Percentiles rank a stretch among this genome's conserved stretches.
phyloP scores from a whole-genome alignment of 257 asterid species.

The Gentiana dahurica region DNA sequence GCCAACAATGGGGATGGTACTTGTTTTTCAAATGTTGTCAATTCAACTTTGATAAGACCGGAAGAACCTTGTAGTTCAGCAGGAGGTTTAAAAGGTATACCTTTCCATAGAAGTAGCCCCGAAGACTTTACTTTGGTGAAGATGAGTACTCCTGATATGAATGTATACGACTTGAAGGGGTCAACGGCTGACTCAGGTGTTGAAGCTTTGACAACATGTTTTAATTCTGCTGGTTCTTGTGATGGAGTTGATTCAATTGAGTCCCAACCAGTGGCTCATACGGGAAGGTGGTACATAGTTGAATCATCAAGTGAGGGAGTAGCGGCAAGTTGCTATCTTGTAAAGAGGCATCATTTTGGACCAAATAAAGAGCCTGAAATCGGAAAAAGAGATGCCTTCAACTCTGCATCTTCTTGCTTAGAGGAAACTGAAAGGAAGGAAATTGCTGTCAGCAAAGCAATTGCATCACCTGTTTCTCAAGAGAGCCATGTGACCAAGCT shows the following conservation, averaged over 20 bases:
- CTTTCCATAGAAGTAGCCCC: slow-evolving; percentile 18
- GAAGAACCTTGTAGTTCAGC: slow-evolving; percentile 22
- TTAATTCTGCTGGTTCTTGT: slow-evolving; percentile 29
- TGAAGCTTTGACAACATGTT: slow-evolving; percentile 26
- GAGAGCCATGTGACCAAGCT: slow-evolving; percentile 70
- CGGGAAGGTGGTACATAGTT: slow-evolving; percentile 42
- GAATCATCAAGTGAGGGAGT: slow-evolving; percentile 69
- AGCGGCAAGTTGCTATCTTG: slow-evolving; percentile 42
- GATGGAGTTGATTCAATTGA: slow-evolving; percentile 29
- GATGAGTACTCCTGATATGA: slow-evolving; percentile 20
- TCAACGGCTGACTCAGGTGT: slow-evolving; percentile 29
- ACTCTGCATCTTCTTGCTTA: slow-evolving; percentile 22
- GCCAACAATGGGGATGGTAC: slow-evolving; percentile 21
- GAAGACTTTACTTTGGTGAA: slow-evolving; percentile 23
- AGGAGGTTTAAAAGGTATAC: slow-evolving; percentile 22
- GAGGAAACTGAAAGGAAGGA: slow-evolving; percentile 48
- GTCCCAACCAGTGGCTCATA: slow-evolving; percentile 22
- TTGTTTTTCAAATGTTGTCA: slow-evolving; percentile 40
- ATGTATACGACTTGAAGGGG: slow-evolving; percentile 16
- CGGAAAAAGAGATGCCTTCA: slow-evolving; percentile 26
- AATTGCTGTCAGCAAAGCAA: slow-evolving; percentile 23
- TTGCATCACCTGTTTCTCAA: slow-evolving; percentile 81
- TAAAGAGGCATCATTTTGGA: slow-evolving; percentile 20
- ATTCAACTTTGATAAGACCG: slow-evolving; percentile 43
- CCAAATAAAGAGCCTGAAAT: slow-evolving; percentile 25